A percentile compares a stretch with the other conserved stretches of the same genome.
Conservation (phyloP, 768 basidiomycete species). For the Lactarius akahatsu region DNA sequence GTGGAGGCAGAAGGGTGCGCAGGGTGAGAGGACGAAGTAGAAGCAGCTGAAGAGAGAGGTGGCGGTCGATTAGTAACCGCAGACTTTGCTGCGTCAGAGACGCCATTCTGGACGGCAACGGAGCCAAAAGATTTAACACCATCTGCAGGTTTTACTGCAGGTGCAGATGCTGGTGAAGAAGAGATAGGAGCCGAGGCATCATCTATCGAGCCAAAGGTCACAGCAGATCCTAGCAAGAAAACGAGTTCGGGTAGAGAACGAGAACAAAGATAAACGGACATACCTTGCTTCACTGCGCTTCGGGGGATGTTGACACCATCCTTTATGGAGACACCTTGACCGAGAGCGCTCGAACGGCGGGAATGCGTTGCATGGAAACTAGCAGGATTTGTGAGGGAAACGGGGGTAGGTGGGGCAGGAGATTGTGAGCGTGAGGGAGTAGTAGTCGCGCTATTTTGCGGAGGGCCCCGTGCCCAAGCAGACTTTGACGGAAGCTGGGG, state of each 20-base stretch:
- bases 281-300: constrained; percentile 68
- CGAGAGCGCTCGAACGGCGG: constrained; percentile 72
- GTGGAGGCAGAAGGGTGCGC: constrained; percentile 31
- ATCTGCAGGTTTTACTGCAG: constrained; percentile 58
- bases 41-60: constrained; percentile 36
- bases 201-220: constrained; percentile 91
- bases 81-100: constrained; percentile 29
- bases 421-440: constrained; percentile 76
- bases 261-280: constrained; percentile 22
- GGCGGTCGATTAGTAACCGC: constrained; percentile 25
- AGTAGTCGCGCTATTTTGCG: constrained; percentile 54
- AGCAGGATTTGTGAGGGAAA: constrained; percentile 44
- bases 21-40: constrained; percentile 33
- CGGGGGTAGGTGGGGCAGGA: constrained; percentile 47
- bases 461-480: constrained; percentile 91
- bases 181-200: constrained; percentile 74
- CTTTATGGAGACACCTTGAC: constrained; percentile 69
- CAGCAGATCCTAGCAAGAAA: constrained; percentile 51
- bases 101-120: constrained; percentile 51
- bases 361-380: constrained; percentile 55
- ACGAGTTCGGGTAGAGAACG: constrained; percentile 14
- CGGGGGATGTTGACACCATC: constrained; percentile 76
- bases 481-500: constrained; percentile 75
- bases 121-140: constrained; percentile 82
- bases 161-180: constrained; percentile 73